Conservation (phyloP, 352 stramenopile species). For the Aphanomyces invadans region DNA sequence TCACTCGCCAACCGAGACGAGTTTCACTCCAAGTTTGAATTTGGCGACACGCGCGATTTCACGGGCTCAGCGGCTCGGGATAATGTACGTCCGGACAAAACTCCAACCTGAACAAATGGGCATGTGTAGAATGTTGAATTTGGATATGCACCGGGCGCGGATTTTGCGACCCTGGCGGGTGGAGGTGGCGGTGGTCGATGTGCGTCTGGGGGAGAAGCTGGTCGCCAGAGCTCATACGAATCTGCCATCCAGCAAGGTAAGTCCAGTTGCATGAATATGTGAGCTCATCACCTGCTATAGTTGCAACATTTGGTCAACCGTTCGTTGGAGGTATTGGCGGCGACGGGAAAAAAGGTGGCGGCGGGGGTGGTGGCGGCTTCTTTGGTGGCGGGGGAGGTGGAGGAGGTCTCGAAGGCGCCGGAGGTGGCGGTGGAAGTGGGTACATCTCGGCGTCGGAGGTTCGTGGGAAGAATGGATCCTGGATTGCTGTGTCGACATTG, state of each 20-base stretch:
- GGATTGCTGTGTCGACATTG: neutral
- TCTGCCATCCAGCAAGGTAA: neutral
- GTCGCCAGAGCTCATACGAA: constrained; percentile 39
- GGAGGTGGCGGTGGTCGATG: constrained; percentile 35
- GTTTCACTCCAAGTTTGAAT: constrained; percentile 46
- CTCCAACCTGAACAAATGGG: neutral
- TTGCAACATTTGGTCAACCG: constrained; percentile 37
- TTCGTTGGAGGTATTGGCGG: constrained; percentile 49
- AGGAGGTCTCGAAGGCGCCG: constrained; percentile 45
- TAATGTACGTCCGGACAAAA: constrained; percentile 25
- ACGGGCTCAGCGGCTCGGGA: constrained; percentile 33
- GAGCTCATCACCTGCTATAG: too few relatives aligned
- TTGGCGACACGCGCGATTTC: constrained; percentile 41
- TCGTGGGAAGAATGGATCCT: too few relatives aligned
- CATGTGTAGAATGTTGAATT: constrained; percentile 42
- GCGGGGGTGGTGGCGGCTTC: constrained; percentile 63
- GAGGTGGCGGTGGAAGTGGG: constrained; percentile 56
- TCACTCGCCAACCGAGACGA: constrained; percentile 38
- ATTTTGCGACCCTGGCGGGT: constrained; percentile 53
- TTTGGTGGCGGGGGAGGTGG: constrained; percentile 69
- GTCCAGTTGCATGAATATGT: too few relatives aligned
- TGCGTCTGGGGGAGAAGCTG: constrained; percentile 30
- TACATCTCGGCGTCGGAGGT: constrained; percentile 30
- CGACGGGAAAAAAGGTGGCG: constrained; percentile 67
- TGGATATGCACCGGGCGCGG: constrained; percentile 36